Evolutionary conservation across 176 grass and related monocot species (phyloP), one percentile per base, ranked within the genome.

Genomic region (Melocanna baccifera): DNA sequence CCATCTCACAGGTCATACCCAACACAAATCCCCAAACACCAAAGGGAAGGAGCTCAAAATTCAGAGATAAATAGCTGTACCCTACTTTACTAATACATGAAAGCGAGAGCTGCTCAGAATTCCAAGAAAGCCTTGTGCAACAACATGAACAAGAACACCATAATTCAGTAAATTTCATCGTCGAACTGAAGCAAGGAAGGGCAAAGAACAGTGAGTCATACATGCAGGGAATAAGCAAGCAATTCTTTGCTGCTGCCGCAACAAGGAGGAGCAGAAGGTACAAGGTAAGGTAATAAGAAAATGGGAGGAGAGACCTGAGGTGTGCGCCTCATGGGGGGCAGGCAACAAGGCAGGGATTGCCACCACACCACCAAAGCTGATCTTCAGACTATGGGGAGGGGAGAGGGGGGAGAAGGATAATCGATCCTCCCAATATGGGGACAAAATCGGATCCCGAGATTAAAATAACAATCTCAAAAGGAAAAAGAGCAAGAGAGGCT

Each of bases 371-470:
- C 59, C 79, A 43, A 50, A 79, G 88, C 75, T 83, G 79, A 86
- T 90, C 65, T 84, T 83, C 12, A 29, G 73, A 52, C 53, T 69
- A 7, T 40, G 37, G 64, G 58, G 55, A 30, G 46, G 34, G n/a
- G 65, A 15, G 50, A 20, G 50, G 51, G 32, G 61, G 23, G 69
- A 80, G 84, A 84, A 75, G 84, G 69, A 91, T 87, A 91, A 87
- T 81, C 43, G 77, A 91, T 87, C 85, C 81, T 91, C 81, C 89
- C 81, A 84, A 84, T 87, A 91, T 80, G 81, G 89, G 80, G 85
- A 87, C 89, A 91, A 91, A 91, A 91, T 87, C 76, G 75, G 89
- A 87, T 91, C 85, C 89, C 80, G 16, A 19, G 52, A 80, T 80
- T 87, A 87, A 90, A 90, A 86, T 86, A 86, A 72, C 84, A 83